Percentiles rank a stretch among this genome's conserved stretches.
Evolutionary conservation across 208 protist species (phyloP).

Genomic region (Trypanosoma platydactyli): DNA sequence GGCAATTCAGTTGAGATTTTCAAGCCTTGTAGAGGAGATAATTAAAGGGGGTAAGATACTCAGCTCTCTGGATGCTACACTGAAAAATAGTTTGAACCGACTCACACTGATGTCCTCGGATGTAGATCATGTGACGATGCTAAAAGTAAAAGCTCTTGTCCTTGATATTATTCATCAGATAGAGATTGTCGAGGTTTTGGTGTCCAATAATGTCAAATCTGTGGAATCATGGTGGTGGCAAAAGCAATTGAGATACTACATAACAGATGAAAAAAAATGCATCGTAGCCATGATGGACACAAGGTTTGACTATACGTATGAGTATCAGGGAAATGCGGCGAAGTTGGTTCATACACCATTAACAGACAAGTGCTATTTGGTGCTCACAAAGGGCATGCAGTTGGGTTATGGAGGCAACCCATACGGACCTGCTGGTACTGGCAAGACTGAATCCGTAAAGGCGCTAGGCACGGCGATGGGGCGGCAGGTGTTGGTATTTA

Average conservation of each 20-base stretch:
- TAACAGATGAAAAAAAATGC: conserved; percentile 57
- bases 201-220: conserved; percentile 39
- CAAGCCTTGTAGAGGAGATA: conserved; percentile 58
- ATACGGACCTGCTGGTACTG: conserved; percentile 96
- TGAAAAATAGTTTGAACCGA: conserved; percentile 53
- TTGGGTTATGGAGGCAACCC: conserved; percentile 97
- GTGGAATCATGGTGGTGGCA: conserved; percentile 94
- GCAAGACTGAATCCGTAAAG: conserved; percentile 98
- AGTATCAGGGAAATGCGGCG: conserved; percentile 94
- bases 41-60: conserved; percentile 42
- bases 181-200: conserved; percentile 91
- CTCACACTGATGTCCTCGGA: conserved; percentile 64
- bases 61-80: conserved; percentile 26
- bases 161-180: conserved; percentile 96
- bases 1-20: conserved; percentile 86
- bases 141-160: conserved; percentile 94
- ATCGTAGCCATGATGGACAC: conserved; percentile 93
- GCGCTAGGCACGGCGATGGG: conserved; percentile 92
- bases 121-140: conserved; percentile 40
- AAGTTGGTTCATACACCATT: conserved; percentile 94
- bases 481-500: conserved; percentile 94
- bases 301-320: conserved; percentile 95
- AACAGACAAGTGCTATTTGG: conserved; percentile 95
- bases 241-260: conserved; percentile 96
- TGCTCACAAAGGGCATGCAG: conserved; percentile 97